Conservation (phyloP, 148 eudicot species). For the Heliamphora exappendiculata region DNA sequence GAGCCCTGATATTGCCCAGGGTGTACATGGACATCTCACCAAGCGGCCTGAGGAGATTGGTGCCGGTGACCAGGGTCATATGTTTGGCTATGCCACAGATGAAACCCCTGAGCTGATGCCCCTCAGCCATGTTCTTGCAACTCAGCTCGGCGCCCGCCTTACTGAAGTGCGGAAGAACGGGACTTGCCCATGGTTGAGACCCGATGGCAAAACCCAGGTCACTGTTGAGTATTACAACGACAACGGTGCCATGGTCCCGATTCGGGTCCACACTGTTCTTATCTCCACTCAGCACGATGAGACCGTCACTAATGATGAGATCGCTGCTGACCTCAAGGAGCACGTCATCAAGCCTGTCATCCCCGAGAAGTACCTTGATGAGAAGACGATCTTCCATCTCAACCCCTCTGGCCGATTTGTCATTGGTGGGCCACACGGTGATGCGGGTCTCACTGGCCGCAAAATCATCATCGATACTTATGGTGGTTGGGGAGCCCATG, state of each 20-base stretch:
- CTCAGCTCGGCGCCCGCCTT: slow-evolving; percentile 32
- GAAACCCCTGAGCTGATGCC: slow-evolving; percentile 31
- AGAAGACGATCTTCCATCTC: slow-evolving; percentile 20
- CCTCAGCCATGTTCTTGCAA: slow-evolving; percentile 41
- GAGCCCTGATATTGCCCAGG: slow-evolving; percentile 22
- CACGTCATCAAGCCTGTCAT: slow-evolving; percentile 17
- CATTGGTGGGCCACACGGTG: slow-evolving; percentile 17
- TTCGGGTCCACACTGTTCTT: slow-evolving; percentile 37
- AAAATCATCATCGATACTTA: slow-evolving; percentile 19
- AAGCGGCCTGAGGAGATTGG: slow-evolving; percentile 35
- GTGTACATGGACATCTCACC: slow-evolving; percentile 37
- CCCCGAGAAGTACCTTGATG: slow-evolving; percentile 17
- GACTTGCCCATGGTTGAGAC: slow-evolving; percentile 40
- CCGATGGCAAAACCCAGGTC: slow-evolving; percentile 44
- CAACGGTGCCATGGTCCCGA: slow-evolving; percentile 36
- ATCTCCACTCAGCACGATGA: slow-evolving; percentile 47
- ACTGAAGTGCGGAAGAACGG: slow-evolving; percentile 33
- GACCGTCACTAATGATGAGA: slow-evolving; percentile 37
- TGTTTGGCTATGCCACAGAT: slow-evolving; percentile 28
- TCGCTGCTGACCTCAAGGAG: slow-evolving; percentile 24
- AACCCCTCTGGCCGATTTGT: slow-evolving; percentile 21
- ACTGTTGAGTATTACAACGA: slow-evolving; percentile 38
- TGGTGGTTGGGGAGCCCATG: slow-evolving; percentile 19
- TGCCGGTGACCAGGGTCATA: slow-evolving; percentile 29
- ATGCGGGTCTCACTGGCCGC: slow-evolving; percentile 26